phyloP scores from a whole-genome alignment of 257 asterid genomes.

The Jacaranda copaia region DNA sequence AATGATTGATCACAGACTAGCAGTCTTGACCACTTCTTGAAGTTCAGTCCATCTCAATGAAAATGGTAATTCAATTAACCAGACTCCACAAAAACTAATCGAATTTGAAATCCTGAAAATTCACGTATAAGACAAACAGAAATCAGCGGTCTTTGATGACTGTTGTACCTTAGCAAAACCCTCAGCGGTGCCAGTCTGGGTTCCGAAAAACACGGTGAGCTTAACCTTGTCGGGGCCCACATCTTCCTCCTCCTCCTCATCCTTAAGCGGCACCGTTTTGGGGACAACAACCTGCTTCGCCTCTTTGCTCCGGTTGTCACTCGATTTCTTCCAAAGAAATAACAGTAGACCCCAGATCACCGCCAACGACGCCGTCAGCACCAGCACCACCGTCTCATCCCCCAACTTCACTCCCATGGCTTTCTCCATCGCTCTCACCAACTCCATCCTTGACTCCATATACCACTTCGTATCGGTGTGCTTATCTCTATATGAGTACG shows the following conservation, averaged over 20 bases:
- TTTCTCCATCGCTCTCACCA: constrained; percentile 62
- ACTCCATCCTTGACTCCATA: constrained; percentile 62
- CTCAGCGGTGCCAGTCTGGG: constrained; percentile 92
- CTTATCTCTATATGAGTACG: neutral
- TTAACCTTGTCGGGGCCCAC: constrained; percentile 63
- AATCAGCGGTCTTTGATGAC: constrained; percentile 21
- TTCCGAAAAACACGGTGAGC: constrained; percentile 71
- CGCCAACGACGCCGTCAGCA: constrained; percentile 70
- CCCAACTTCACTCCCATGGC: constrained; percentile 62
- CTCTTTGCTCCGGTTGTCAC: constrained; percentile 54
- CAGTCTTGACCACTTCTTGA: neutral
- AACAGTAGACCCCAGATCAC: constrained; percentile 58
- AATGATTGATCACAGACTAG: constrained; percentile 2
- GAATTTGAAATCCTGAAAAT: constrained; percentile 10
- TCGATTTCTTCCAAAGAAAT: constrained; percentile 69
- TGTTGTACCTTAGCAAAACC: constrained; percentile 75
- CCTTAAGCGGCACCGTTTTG: constrained; percentile 39
- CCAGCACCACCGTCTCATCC: constrained; percentile 51
- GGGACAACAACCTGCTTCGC: constrained; percentile 52
- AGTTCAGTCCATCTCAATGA: neutral
- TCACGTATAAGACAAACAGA: neutral
- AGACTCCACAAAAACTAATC: neutral
- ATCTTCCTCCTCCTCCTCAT: constrained; percentile 59
- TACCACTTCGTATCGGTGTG: neutral
- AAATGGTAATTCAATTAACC: neutral